Evolutionary conservation across 2,329 filamentous ascomycete species (phyloP).

Genomic region (Clarireedia hainanense): DNA sequence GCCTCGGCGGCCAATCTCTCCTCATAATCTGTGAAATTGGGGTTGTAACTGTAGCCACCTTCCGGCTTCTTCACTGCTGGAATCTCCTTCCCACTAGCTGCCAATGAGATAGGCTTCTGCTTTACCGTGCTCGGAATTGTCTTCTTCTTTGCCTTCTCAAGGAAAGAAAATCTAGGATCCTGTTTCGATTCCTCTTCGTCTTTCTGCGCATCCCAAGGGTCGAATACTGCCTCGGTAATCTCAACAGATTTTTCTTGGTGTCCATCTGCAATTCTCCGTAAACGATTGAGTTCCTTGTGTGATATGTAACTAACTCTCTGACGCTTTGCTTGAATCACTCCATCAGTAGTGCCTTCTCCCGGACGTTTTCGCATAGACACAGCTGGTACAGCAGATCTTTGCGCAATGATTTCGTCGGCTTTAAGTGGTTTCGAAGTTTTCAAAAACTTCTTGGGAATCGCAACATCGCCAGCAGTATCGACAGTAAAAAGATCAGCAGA

Average conservation of each 20-base stretch:
- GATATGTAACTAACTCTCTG: conserved; percentile 73
- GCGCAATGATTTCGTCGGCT: conserved; percentile 83
- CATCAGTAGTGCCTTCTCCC: conserved; percentile 62
- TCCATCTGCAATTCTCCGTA: conserved; percentile 74
- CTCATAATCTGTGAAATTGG: conserved; percentile 78
- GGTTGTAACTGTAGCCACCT: conserved; percentile 89
- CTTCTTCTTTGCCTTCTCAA: conserved; percentile 57
- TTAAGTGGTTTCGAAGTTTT: conserved; percentile 73
- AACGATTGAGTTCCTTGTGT: conserved; percentile 71
- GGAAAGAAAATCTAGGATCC: conserved; percentile 52
- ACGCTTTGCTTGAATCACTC: conserved; percentile 65
- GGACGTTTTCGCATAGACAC: conserved; percentile 72
- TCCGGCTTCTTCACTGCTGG: conserved; percentile 72
- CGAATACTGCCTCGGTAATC: conserved; percentile 59
- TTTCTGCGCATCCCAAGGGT: conserved; percentile 64
- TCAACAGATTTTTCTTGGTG: conserved; percentile 37
- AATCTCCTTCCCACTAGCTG: conserved; percentile 72
- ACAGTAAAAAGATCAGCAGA: conserved; percentile 80
- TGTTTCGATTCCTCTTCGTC: conserved; percentile 37
- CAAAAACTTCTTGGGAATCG: conserved; percentile 56
- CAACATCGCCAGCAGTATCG: conserved; percentile 64
- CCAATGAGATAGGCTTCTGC: conserved; percentile 69
- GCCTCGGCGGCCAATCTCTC: conserved; percentile 66
- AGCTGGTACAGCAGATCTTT: conserved; percentile 73
- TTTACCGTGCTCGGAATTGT: conserved; percentile 70